Conservation (phyloP, 768 basidiomycete genomes). For the Tylopilus rubrobrunneus region DNA sequence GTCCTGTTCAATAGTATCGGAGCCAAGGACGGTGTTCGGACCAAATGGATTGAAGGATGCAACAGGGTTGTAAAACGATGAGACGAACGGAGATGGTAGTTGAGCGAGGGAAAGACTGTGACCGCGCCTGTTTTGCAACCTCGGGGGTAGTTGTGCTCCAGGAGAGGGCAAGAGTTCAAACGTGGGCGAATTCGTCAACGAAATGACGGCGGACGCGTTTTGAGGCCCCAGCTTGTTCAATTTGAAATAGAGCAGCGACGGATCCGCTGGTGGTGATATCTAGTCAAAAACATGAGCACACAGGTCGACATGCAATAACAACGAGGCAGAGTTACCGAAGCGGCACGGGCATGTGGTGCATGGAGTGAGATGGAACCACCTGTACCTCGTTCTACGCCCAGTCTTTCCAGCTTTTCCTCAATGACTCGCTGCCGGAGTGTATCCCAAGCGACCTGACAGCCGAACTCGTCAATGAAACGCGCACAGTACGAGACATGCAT, state of each 20-base stretch:
- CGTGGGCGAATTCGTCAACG: conserved; percentile 59
- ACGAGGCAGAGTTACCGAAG: conserved; percentile 57
- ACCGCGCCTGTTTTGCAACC: conserved; percentile 57
- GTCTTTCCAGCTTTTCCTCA: conserved; percentile 75
- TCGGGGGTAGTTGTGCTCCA: conserved; percentile 32
- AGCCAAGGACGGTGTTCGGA: conserved; percentile 49
- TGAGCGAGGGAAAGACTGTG: conserved; percentile 74
- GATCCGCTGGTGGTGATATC: conserved; percentile 92
- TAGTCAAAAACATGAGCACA: conserved; percentile 26
- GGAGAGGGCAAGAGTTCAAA: conserved; percentile 54
- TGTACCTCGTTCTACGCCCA: conserved; percentile 70
- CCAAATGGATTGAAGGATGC: conserved; percentile 65
- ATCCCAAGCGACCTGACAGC: conserved; percentile 66
- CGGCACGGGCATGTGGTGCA: conserved; percentile 77
- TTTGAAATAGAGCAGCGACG: conserved; percentile 75
- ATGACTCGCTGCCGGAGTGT: conserved; percentile 64
- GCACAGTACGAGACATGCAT: conserved; percentile 6
- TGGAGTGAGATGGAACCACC: conserved; percentile 54
- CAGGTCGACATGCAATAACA: conserved; percentile 16
- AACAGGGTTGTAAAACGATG: conserved; percentile 33
- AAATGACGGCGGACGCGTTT: conserved; percentile 44
- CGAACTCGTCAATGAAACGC: conserved; percentile 4
- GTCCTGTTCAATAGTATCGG: conserved; percentile 41
- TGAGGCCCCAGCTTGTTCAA: conserved; percentile 81
- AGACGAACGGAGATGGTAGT: conserved; percentile 38